Evolutionary conservation across 352 stramenopile species (phyloP).

Genomic region (Sclerospora graminicola): DNA sequence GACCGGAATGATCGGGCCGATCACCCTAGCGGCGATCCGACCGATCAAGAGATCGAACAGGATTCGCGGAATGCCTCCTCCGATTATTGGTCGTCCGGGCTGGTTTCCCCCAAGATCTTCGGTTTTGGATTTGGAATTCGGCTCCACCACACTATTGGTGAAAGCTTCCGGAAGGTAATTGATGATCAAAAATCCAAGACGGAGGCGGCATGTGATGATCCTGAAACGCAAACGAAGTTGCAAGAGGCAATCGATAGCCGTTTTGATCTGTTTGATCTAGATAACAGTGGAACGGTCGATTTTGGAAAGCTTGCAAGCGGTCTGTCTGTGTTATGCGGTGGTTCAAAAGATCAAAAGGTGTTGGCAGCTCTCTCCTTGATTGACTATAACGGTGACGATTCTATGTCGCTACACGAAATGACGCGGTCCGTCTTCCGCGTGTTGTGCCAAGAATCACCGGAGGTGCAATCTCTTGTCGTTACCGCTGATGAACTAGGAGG

Average conservation of each 20-base stretch:
- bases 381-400: constrained; percentile 84
- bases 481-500: constrained; percentile 69
- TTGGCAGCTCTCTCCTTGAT: constrained; percentile 77
- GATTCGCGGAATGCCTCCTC: too few relatives aligned
- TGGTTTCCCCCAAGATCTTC: too few relatives aligned
- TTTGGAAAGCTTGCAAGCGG: constrained; percentile 79
- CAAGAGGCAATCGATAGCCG: constrained; percentile 49
- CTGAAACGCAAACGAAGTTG: constrained; percentile 34
- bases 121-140: too few relatives aligned
- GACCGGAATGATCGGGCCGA: too few relatives aligned
- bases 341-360: constrained; percentile 82
- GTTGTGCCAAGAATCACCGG: constrained; percentile 68
- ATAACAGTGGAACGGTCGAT: constrained; percentile 64
- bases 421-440: constrained; percentile 78
- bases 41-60: too few relatives aligned
- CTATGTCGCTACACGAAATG: constrained; percentile 83
- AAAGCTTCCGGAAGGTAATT: constrained; percentile 65
- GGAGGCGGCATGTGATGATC: background rate
- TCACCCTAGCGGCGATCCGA: too few relatives aligned
- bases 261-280: constrained; percentile 76
- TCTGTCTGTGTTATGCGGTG: constrained; percentile 71
- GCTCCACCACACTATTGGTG: too few relatives aligned
- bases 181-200: constrained; percentile 20
- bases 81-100: constrained; percentile 61
- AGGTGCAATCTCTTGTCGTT: constrained; percentile 46